Evolutionary conservation across 2,329 filamentous ascomycete species (phyloP).

Genomic region (Curvularia verruculosa): DNA sequence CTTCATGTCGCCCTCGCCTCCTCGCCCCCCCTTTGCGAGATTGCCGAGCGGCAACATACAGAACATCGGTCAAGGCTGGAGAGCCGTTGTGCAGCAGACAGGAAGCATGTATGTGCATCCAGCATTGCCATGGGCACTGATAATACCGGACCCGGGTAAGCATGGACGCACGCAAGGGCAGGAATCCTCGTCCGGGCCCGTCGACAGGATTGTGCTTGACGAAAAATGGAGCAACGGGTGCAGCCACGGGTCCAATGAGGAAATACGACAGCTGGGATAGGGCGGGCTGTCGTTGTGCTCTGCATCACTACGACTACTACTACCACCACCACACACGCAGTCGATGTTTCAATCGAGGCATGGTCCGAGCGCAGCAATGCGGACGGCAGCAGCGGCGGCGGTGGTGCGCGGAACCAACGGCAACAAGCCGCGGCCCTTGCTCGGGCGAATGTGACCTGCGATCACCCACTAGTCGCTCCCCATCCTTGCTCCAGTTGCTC

Average conservation of each 20-base stretch:
- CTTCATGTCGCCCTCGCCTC: constrained; percentile 1
- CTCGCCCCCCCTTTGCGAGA: constrained; percentile 4
- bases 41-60: constrained; percentile 5
- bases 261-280: not conserved
- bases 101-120: not conserved
- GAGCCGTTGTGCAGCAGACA: not conserved
- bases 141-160: not conserved
- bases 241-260: not conserved
- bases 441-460: constrained; percentile 10
- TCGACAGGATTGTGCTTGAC: not conserved
- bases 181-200: not conserved
- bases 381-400: constrained; percentile 14
- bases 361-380: constrained; percentile 4
- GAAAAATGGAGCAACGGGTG: not conserved
- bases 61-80: constrained; percentile 1
- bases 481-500: not conserved
- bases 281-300: not conserved
- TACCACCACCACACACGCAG: not conserved
- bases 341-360: constrained; percentile 8
- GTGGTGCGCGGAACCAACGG: constrained; percentile 24
- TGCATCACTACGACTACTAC: not conserved
- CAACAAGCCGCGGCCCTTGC: constrained; percentile 20
- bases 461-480: constrained; percentile 7
- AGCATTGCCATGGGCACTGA: not conserved
- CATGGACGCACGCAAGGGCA: not conserved